Evolutionary conservation across 1,284 basidiomycete genomes (phyloP).

Genomic region (Ustilago vetiveriae): DNA sequence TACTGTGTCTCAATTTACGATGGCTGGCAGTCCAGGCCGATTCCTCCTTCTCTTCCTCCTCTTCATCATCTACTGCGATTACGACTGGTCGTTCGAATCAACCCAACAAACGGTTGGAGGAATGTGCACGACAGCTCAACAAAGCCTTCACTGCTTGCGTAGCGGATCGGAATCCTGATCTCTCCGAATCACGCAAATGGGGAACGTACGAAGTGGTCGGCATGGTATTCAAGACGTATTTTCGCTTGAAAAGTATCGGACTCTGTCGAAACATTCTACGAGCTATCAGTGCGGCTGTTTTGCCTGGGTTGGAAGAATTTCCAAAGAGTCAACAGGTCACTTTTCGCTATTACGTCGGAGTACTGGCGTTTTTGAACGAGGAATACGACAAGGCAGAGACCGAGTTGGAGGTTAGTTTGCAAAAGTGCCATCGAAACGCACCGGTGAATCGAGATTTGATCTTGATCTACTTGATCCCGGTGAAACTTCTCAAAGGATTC

Average conservation of each 20-base stretch:
- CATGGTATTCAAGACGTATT: conserved; percentile 91
- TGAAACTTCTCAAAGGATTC: conserved; percentile 84
- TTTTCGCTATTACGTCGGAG: conserved; percentile 85
- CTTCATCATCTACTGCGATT: conserved; percentile 1
- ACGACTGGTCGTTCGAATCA: conserved; percentile 6
- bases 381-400: conserved; percentile 81
- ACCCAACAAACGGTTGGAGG: conserved; percentile 76
- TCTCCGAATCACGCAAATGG: conserved; percentile 81
- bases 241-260: conserved; percentile 89
- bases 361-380: conserved; percentile 91
- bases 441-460: conserved; percentile 85
- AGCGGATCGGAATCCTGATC: conserved; percentile 77
- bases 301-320: conserved; percentile 79
- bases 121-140: conserved; percentile 86
- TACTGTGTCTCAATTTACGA: conserved; percentile 55
- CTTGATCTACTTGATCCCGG: conserved; percentile 85
- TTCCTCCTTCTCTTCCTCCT: not conserved
- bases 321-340: conserved; percentile 86
- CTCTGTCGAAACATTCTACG: conserved; percentile 90
- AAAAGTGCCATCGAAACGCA: conserved; percentile 77
- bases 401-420: conserved; percentile 82
- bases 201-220: conserved; percentile 95
- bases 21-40: conserved; percentile 57
- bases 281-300: conserved; percentile 85
- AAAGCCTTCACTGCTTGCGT: conserved; percentile 92